phyloP scores from a whole-genome alignment of 371 early-diverging fungal species.

The Dichotomocladium elegans region DNA sequence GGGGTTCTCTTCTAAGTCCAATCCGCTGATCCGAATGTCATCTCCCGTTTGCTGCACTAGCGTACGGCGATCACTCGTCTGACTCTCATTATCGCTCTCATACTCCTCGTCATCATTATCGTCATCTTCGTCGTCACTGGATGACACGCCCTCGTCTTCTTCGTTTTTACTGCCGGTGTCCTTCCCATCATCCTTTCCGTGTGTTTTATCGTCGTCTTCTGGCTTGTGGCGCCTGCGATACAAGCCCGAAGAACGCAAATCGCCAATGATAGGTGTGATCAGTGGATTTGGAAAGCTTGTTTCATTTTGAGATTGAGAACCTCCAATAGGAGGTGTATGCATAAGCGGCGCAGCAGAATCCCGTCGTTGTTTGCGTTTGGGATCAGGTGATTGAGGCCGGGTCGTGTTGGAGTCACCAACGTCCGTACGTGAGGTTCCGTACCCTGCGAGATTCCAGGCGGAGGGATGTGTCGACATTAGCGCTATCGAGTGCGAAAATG shows the following conservation, averaged over 20 bases:
- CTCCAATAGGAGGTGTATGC: conserved; percentile 25
- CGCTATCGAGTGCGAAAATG: conserved; percentile 12
- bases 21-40: conserved; percentile 6
- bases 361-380: conserved; percentile 5
- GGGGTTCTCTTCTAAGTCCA: conserved; percentile 4
- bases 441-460: conserved; percentile 31
- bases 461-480: conserved; percentile 43
- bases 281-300: background rate
- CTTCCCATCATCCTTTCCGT: conserved; percentile 5
- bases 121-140: conserved; percentile 27
- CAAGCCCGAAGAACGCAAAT: conserved; percentile 5
- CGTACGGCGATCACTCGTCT: background rate
- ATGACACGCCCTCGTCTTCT: conserved; percentile 22
- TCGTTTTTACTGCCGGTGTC: conserved; percentile 9
- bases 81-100: conserved; percentile 12
- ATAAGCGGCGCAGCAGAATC: conserved; percentile 49
- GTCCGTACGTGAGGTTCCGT: conserved; percentile 32
- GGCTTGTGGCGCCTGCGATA: conserved; percentile 17
- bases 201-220: conserved; percentile 17
- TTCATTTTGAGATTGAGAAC: background rate
- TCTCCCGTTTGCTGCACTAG: background rate
- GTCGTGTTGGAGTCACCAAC: too few relatives aligned
- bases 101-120: conserved; percentile 31
- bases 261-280: background rate
- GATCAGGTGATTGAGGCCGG: background rate